Conservation (phyloP, 176 grass and related monocot species). For the Oryza australiensis region DNA sequence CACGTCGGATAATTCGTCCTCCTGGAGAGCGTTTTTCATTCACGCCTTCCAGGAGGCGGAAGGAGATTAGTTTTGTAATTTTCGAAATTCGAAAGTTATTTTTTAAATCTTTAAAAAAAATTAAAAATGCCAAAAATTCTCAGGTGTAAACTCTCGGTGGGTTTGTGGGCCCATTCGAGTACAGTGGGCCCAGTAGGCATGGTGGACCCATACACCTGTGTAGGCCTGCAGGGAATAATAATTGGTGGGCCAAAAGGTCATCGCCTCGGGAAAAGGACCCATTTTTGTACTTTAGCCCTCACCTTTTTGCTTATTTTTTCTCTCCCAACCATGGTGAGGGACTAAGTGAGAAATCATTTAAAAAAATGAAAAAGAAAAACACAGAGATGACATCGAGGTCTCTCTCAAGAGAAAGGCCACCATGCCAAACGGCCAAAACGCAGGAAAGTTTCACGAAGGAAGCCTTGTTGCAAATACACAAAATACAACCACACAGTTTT, state of each 20-base stretch:
- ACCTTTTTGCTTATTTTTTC: background rate
- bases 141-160: background rate
- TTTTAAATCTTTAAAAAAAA: too few relatives aligned
- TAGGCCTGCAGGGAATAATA: background rate
- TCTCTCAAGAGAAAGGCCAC: background rate
- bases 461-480: background rate
- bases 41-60: too few relatives aligned
- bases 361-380: background rate
- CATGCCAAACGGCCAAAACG: background rate
- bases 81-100: too few relatives aligned
- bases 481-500: background rate
- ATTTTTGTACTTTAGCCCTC: background rate
- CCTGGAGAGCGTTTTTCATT: too few relatives aligned
- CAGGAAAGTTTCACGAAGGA: background rate
- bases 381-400: background rate
- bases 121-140: too few relatives aligned
- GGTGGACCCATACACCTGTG: background rate
- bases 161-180: too few relatives aligned
- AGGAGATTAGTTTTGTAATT: too few relatives aligned
- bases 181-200: background rate
- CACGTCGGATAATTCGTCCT: too few relatives aligned
- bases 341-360: background rate
- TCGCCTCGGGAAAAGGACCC: constrained; percentile 2
- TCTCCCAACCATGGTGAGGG: background rate
- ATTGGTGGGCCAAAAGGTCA: constrained; percentile 10